Evolutionary conservation across 225 moss, liverwort and hornwort genomes (phyloP), one percentile per base, ranked within the genome.

Genomic region (Sphagnum tenellum): DNA sequence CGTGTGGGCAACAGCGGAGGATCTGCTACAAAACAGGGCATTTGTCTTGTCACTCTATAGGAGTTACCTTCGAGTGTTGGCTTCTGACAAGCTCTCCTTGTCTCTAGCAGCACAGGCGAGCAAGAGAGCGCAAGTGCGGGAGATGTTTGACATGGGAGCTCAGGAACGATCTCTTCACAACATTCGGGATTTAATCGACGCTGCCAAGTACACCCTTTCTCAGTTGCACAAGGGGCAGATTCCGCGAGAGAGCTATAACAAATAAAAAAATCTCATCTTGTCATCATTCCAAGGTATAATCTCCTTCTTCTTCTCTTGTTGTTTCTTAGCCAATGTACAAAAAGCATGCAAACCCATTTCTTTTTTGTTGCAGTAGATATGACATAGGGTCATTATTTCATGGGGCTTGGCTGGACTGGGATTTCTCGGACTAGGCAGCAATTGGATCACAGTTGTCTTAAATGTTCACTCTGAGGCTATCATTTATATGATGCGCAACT

Each of bases 21-120:
- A 92, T 75, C 69, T 98, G 56, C 75, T 85, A 5, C 70, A 78
- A 5, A 83, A 58, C 77, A 92, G 77, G 81, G 75, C 80, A 7
- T 70, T 64, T 8, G 94, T 91, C 52, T 68, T 85, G 63, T 84
- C 94, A 5, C 83, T 89, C 5, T 94, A 94, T 68, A 73, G 94
- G 7, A 63, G 77, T 8, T 73, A 82, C 48, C 61, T 89, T 64
- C 73, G 91, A 48, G 79, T 66, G 45, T 69, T 94, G 82, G 78
- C 76, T 47, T 71, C 82, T 46, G 89, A 89, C 74, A 81, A 72
- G 14, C 56, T 94, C 50, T 76, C 74, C 3, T 72, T 94, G 58
- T 76, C 87, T 53, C 71, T 91, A 13, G 83, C 86, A 8, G 91
- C 91, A 4, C 74, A 79, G 50, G 86, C 82, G 76, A 81, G 72